These are phyloP conservation scores for Dioszegia hungarica DNA, from an alignment of 768 basidiomycete genomes.

Conservation along the genomic window DNA sequence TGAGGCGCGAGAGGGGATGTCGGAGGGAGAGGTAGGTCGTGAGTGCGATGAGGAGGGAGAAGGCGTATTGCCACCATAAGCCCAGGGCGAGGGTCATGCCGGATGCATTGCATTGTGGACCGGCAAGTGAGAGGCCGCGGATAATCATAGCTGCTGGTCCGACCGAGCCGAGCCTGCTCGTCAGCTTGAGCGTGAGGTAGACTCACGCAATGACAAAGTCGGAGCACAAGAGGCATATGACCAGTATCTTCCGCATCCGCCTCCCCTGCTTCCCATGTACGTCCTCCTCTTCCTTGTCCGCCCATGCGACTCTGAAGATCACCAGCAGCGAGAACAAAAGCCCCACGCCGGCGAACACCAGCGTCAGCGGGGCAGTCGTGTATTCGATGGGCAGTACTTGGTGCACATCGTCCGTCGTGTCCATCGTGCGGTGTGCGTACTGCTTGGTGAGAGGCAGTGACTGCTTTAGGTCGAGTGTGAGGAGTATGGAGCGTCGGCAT, in stretches of 20 bases:
- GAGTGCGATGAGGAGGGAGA: conserved; percentile 16
- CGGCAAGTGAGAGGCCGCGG: not conserved
- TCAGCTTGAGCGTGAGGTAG: not conserved
- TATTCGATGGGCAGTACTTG: not conserved
- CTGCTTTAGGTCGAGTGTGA: no score
- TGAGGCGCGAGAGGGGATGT: conserved; percentile 14
- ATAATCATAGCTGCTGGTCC: conserved; percentile 7
- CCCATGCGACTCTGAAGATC: conserved; percentile 3
- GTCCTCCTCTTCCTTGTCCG: not conserved
- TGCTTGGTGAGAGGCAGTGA: not conserved
- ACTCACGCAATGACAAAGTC: conserved; percentile 24
- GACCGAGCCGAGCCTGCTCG: conserved; percentile 1
- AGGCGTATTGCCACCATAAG: conserved; percentile 28
- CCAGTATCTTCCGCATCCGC: conserved; percentile 12
- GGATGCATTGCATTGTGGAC: conserved; percentile 9
- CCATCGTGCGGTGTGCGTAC: not conserved
- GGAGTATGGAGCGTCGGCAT: no score
- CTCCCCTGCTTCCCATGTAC: conserved; percentile 10
- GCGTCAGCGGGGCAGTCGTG: not conserved
- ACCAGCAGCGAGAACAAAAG: conserved; percentile 5
- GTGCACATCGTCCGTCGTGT: not conserved
- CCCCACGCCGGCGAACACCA: conserved; percentile 6
- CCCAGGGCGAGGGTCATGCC: conserved; percentile 13
- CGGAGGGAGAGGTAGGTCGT: conserved; percentile 22
- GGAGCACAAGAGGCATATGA: conserved; percentile 13